Conservation (phyloP, 257 asterid species). For the Penstemon davidsonii region DNA sequence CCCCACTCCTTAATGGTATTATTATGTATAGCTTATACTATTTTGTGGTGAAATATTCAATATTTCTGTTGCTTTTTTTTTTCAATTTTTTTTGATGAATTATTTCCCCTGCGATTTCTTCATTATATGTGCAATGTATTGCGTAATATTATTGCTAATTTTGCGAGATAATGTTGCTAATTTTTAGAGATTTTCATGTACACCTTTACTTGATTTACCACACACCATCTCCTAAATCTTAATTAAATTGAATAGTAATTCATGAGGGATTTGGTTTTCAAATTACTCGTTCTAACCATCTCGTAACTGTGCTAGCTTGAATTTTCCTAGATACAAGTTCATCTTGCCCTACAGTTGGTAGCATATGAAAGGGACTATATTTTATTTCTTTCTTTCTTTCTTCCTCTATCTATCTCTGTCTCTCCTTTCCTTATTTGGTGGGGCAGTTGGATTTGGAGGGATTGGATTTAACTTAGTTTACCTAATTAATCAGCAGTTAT, state of each 20-base stretch:
- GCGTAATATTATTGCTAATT: not conserved
- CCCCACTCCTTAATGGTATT: not conserved
- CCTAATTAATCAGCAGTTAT: not conserved
- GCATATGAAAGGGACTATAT: no score
- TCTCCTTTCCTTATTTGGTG: not conserved
- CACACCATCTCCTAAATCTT: not conserved
- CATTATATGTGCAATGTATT: not conserved
- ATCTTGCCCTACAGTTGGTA: not conserved
- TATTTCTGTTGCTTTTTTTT: not conserved
- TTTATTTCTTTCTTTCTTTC: no score
- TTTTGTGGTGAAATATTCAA: constrained; percentile 8
- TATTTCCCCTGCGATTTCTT: not conserved
- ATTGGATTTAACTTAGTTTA: not conserved
- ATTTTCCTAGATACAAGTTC: not conserved
- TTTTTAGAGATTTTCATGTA: not conserved
- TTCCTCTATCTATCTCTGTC: no score
- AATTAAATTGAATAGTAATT: not conserved
- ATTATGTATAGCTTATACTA: not conserved
- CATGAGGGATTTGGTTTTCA: not conserved
- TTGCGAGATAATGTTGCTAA: not conserved
- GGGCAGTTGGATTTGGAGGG: not conserved
- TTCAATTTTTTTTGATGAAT: not conserved
- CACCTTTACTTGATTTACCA: not conserved
- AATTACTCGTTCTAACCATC: constrained; percentile 4
- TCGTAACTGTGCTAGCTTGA: not conserved